phyloP scores from a whole-genome alignment of 495 filamentous ascomycete species.

The Trichoderma asperelloides region DNA sequence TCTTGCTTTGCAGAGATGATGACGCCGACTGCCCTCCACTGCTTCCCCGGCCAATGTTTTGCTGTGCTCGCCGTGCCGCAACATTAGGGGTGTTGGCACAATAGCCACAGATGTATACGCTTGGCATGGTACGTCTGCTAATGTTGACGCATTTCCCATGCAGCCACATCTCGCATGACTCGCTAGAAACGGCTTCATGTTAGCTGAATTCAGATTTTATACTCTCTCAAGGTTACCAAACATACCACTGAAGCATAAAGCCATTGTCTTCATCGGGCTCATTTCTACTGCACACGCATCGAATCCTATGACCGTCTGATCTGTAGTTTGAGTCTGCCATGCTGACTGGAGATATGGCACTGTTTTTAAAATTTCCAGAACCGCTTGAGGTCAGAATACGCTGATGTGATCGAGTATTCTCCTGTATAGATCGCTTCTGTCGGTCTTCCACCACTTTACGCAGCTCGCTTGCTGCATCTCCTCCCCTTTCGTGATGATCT shows the following conservation, averaged over 20 bases:
- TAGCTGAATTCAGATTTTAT: slow-evolving; percentile 6
- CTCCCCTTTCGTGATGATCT: slow-evolving; percentile 20
- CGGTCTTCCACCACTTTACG: slow-evolving; percentile 63
- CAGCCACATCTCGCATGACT: slow-evolving; percentile 80
- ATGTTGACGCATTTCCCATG: slow-evolving; percentile 73
- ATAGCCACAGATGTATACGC: slow-evolving; percentile 72
- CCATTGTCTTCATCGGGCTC: slow-evolving; percentile 48
- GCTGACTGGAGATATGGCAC: slow-evolving; percentile 51
- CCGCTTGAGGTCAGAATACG: slow-evolving; percentile 10
- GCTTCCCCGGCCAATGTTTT: slow-evolving; percentile 39
- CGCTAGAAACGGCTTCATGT: slow-evolving; percentile 37
- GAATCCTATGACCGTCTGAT: slow-evolving; percentile 46
- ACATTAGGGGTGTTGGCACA: slow-evolving; percentile 67
- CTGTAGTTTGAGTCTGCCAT: slow-evolving; percentile 53
- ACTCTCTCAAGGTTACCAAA: slow-evolving; percentile 8
- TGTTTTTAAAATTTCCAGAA: slow-evolving; percentile 16
- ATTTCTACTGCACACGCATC: slow-evolving; percentile 61
- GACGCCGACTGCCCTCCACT: slow-evolving; percentile 22
- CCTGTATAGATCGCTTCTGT: slow-evolving; percentile 33
- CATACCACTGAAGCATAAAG: slow-evolving; percentile 79
- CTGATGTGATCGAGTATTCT: slow-evolving; percentile 8
- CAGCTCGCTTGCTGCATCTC: slow-evolving; percentile 53
- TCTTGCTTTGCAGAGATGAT: slow-evolving; percentile 62
- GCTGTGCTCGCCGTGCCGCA: slow-evolving; percentile 50
- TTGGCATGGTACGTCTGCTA: slow-evolving; percentile 53